Conservation (phyloP, 257 asterid species). For the Osmanthus fragrans region DNA sequence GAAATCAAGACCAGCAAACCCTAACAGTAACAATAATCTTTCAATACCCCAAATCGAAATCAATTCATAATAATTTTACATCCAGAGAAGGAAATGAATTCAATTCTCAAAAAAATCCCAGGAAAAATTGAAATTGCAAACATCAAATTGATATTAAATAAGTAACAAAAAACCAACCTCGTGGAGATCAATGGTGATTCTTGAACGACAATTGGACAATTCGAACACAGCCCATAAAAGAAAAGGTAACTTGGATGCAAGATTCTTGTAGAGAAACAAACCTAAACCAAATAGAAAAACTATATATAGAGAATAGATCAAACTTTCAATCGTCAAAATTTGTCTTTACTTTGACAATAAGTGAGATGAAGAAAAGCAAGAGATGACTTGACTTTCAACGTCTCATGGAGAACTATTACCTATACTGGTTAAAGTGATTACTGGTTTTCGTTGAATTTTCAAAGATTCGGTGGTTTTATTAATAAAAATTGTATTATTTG, state of each 20-base stretch:
- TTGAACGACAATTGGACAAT: background rate
- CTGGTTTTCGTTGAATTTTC: conserved; percentile 35
- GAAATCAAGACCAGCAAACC: background rate
- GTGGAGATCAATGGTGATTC: background rate
- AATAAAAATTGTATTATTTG: background rate
- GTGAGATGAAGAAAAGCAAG: conserved; percentile 14
- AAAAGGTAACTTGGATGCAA: conserved; percentile 11
- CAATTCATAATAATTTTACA: background rate
- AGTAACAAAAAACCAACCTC: background rate
- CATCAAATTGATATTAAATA: background rate
- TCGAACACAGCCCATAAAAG: background rate
- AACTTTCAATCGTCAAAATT: conserved; percentile 22
- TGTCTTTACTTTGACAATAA: conserved; percentile 25
- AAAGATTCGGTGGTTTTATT: conserved; percentile 30
- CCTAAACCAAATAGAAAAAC: conserved; percentile 2
- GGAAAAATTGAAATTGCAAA: background rate
- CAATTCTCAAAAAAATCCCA: background rate
- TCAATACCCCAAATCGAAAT: background rate
- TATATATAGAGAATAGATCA: conserved; percentile 12
- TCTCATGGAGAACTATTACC: background rate
- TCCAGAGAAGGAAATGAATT: background rate
- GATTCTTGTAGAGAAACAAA: conserved; percentile 36
- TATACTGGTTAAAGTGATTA: conserved; percentile 18
- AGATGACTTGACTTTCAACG: conserved; percentile 55
- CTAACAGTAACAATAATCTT: conserved; percentile 1